Base-by-base conservation (phyloP, 768 basidiomycete species). In the Boletus rufocinnamomeus region DNA sequence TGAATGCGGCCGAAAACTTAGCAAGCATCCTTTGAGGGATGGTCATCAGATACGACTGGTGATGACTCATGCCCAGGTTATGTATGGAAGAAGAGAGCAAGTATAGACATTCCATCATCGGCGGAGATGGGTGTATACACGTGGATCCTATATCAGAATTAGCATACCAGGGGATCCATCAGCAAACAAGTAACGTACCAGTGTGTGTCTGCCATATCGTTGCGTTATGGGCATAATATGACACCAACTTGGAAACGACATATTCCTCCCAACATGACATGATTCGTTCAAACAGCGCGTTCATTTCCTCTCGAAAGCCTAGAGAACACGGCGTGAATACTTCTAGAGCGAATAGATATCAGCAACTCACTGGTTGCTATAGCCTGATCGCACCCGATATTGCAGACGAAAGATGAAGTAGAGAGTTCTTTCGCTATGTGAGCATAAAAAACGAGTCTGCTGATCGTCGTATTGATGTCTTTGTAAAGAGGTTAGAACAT, bases 191-290 rank as follows among this genome's bases (percentile, higher is more conserved):
- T 25, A 52, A 38, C 61, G 17, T 52, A 68, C 70, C 65, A 32
- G 38, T 17, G 30, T 35, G 41, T 51, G 47, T 25, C 30, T 50
- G 56, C 52, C 56, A 38, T 48, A 21, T 46, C 7, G 13, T 60
- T 44, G 56, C 34, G 25, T 54, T 63, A 37, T 47, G 52, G 48
- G 28, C 43, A 44, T 73, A 74, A 58, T 56, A 56, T 13, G 64
- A 58, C 23, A 69, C 61, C 35, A 57, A 28, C 56, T 60, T 61
- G 49, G 69, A 66, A 34, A 84, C 72, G n/a, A 74, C 75, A 50
- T 74, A 62, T 32, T 77, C 70, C 64, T 79, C 77, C 89, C 89
- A 89, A 47, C 74, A 76, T 57, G 79, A 73, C 58, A 86, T 72
- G 13, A 82, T 77, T 27, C 68, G 74, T 47, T 79, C 71, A 60